These are phyloP conservation scores for Lipomyces spencermartinsiae DNA, from an alignment of 805 yeast genomes.

Conservation along the genomic window DNA sequence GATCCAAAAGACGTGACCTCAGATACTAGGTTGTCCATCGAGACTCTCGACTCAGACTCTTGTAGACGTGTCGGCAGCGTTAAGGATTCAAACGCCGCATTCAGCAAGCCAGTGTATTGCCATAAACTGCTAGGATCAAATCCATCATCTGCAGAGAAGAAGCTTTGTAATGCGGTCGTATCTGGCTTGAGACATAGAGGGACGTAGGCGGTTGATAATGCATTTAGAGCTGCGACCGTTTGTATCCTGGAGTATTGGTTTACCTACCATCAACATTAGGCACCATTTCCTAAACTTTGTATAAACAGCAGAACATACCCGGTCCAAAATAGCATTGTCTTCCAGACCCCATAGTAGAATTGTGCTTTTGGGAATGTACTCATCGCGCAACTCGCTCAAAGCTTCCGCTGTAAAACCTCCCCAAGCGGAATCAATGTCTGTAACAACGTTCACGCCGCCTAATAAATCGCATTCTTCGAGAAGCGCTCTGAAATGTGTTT, in stretches of 20 bases:
- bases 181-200: slow-evolving; percentile 29
- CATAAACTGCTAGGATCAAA: slow-evolving; percentile 29
- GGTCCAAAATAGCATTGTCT: slow-evolving; percentile 22
- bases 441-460: slow-evolving; percentile 70
- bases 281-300: neutral
- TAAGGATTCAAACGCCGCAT: slow-evolving; percentile 35
- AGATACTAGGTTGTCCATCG: slow-evolving; percentile 19
- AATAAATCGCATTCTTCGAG: slow-evolving; percentile 79
- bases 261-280: neutral
- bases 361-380: slow-evolving; percentile 60
- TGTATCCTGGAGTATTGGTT: slow-evolving; percentile 23
- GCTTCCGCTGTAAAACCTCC: slow-evolving; percentile 69
- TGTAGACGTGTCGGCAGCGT: slow-evolving; percentile 34
- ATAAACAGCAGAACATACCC: slow-evolving; percentile 6
- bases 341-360: slow-evolving; percentile 57
- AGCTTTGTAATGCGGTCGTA: neutral
- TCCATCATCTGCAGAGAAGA: slow-evolving; percentile 7
- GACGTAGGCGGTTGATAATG: slow-evolving; percentile 34
- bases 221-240: slow-evolving; percentile 23
- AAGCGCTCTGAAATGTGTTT: slow-evolving; percentile 61
- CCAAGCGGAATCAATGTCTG: slow-evolving; percentile 84
- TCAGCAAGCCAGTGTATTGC: slow-evolving; percentile 33
- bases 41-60: neutral
- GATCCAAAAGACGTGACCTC: slow-evolving; percentile 16
- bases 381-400: slow-evolving; percentile 68